Conservation (phyloP, 352 stramenopile species). For the Aphanomyces euteiches region DNA sequence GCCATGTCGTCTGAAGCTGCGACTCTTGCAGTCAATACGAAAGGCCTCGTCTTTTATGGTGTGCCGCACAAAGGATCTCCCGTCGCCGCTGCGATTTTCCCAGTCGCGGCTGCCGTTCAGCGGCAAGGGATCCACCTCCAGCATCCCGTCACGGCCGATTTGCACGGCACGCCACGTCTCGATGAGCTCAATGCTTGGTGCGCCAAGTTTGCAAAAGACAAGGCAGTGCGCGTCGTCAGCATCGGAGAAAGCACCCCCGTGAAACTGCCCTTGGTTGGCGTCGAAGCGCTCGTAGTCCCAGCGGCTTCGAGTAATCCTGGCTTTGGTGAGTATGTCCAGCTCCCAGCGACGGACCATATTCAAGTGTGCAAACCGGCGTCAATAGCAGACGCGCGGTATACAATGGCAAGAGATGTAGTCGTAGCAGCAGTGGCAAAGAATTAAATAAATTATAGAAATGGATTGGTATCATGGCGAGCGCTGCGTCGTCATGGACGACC, state of each 20-base stretch:
- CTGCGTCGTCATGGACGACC: neutral
- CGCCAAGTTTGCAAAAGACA: conserved; percentile 42
- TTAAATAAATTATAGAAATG: conserved; percentile 26
- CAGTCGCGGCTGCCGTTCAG: conserved; percentile 11
- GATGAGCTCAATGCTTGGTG: conserved; percentile 82
- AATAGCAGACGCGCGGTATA: conserved; percentile 55
- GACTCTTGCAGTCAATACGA: conserved; percentile 56
- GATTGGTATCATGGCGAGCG: neutral
- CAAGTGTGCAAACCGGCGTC: conserved; percentile 74
- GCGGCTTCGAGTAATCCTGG: conserved; percentile 61
- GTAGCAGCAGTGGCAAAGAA: conserved; percentile 14
- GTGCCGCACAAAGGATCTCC: conserved; percentile 79
- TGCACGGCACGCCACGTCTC: conserved; percentile 70
- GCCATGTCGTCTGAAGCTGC: neutral
- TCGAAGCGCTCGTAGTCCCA: conserved; percentile 73
- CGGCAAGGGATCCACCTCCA: conserved; percentile 49
- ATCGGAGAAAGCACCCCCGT: conserved; percentile 65
- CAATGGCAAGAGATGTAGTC: conserved; percentile 61
- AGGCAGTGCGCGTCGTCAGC: conserved; percentile 52
- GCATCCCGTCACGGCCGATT: conserved; percentile 65
- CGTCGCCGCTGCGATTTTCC: conserved; percentile 50
- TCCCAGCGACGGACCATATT: conserved; percentile 62
- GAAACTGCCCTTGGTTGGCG: conserved; percentile 54
- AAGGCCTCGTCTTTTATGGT: conserved; percentile 72
- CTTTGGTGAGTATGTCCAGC: conserved; percentile 61